Percentiles rank a stretch among this genome's conserved stretches.
Conservation (phyloP, 75 land plant species). For the Picea glauca region DNA sequence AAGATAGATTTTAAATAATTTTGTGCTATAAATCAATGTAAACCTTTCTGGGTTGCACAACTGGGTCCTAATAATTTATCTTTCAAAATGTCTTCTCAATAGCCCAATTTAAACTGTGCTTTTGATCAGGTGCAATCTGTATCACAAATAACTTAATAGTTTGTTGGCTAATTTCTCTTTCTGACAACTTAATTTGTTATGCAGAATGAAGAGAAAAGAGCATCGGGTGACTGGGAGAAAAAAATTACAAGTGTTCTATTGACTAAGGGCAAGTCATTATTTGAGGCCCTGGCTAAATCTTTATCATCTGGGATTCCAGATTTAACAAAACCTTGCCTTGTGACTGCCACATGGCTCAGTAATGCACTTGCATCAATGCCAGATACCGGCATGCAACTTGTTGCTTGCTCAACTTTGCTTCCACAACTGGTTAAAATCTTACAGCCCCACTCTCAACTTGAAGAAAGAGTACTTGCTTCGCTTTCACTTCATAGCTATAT, state of each 20-base stretch:
- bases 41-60: background rate
- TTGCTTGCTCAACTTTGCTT: conserved; percentile 32
- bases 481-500: conserved; percentile 37
- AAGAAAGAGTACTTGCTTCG: conserved; percentile 46
- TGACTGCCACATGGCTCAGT: conserved; percentile 46
- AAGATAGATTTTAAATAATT: background rate
- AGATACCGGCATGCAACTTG: conserved; percentile 29
- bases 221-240: conserved; percentile 32
- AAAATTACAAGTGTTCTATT: conserved; percentile 25
- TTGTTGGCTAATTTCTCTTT: background rate
- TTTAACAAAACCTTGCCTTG: conserved; percentile 30
- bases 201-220: conserved; percentile 38
- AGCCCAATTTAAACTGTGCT: background rate
- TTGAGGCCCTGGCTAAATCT: conserved; percentile 39
- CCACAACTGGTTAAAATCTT: conserved; percentile 28
- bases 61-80: background rate
- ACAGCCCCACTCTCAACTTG: conserved; percentile 17
- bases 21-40: background rate
- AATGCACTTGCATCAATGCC: conserved; percentile 27
- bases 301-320: conserved; percentile 20
- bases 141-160: background rate
- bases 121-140: background rate
- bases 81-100: background rate
- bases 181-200: background rate
- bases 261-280: conserved; percentile 27